phyloP scores from a whole-genome alignment of 495 filamentous ascomycete species.

The Hyphodiscus hymeniophilus region DNA sequence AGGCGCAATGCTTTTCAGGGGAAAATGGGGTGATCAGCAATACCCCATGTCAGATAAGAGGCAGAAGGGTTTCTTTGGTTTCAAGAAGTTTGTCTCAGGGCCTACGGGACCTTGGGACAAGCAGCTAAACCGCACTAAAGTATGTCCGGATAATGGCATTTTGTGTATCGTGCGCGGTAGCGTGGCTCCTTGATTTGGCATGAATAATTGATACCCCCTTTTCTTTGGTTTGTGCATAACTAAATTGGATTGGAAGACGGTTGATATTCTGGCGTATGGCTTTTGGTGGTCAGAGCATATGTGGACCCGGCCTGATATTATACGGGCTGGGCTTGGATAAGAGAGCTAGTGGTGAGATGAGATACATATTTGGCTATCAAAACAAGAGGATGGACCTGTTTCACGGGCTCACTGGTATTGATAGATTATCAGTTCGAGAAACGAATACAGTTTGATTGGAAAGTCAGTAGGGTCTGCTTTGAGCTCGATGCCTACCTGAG shows the following conservation, averaged over 20 bases:
- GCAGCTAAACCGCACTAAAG: conserved; percentile 22
- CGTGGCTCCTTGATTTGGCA: background rate
- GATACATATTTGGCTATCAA: too few species aligned
- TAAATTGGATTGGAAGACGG: too few species aligned
- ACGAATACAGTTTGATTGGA: too few species aligned
- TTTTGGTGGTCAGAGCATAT: too few species aligned
- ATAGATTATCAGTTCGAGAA: background rate
- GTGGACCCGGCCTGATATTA: too few species aligned
- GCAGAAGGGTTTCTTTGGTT: conserved; percentile 67
- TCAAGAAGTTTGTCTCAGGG: conserved; percentile 86
- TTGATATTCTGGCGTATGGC: background rate
- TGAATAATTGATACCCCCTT: too few species aligned
- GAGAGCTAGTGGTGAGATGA: background rate
- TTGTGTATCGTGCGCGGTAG: conserved; percentile 20
- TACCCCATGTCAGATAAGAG: conserved; percentile 70
- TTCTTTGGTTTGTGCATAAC: too few species aligned
- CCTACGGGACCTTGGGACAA: conserved; percentile 85
- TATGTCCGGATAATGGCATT: conserved; percentile 22
- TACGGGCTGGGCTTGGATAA: background rate
- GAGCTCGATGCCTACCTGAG: too few species aligned
- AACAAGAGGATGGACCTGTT: conserved; percentile 1
- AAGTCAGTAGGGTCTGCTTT: too few species aligned
- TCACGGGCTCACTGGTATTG: conserved; percentile 1
- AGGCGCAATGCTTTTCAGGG: conserved; percentile 78
- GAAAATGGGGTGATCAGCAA: conserved; percentile 87